Evolutionary conservation across 345 rosid genomes (phyloP).

Genomic region (Hypericum perforatum): DNA sequence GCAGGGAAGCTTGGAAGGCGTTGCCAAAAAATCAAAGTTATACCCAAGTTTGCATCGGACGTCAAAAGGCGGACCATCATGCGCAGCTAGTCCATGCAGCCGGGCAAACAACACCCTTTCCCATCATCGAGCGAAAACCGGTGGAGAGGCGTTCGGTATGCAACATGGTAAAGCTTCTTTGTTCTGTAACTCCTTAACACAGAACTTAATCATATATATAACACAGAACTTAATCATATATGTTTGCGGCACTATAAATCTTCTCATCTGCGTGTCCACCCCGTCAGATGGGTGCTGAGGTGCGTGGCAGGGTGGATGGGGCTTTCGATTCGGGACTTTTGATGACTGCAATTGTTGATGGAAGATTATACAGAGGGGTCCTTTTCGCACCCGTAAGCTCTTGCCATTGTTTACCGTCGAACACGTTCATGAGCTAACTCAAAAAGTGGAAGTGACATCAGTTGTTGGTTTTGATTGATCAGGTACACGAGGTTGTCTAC

Average conservation of each 20-base stretch:
- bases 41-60: constrained; percentile 18
- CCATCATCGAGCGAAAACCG: constrained; percentile 12
- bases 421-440: neutral
- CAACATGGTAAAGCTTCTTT: constrained; percentile 31
- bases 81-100: constrained; percentile 14
- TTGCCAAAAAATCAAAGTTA: constrained; percentile 15
- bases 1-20: constrained; percentile 16
- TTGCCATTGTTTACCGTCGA: neutral
- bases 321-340: constrained; percentile 62
- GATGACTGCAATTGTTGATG: constrained; percentile 54
- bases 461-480: neutral
- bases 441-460: too few relatives aligned
- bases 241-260: neutral
- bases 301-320: constrained; percentile 60
- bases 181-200: neutral
- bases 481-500: constrained; percentile 27
- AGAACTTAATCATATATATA: neutral
- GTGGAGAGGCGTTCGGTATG: constrained; percentile 19
- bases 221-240: neutral
- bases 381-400: constrained; percentile 54
- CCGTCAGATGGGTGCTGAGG: constrained; percentile 53
- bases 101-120: constrained; percentile 20
- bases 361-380: constrained; percentile 60
- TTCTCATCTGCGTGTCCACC: neutral
- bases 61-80: constrained; percentile 18